Evolutionary conservation across 2,329 filamentous ascomycete species (phyloP).

Genomic region (Pseudogymnoascus sp.): DNA sequence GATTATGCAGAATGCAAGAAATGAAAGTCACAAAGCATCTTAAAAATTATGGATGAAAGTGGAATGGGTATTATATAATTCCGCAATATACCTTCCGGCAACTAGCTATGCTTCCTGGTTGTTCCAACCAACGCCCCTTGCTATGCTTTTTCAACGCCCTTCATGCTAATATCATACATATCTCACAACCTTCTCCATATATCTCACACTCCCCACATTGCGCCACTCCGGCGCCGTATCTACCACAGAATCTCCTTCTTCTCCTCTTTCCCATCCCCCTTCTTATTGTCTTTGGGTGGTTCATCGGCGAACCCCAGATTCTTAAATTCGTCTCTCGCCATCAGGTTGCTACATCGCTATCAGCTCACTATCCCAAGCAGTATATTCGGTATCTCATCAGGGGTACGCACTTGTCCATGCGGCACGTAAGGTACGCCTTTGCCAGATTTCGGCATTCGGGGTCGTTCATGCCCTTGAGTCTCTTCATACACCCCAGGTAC

Average conservation of each 20-base stretch:
- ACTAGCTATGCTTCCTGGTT: neutral
- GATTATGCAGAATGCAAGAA: neutral
- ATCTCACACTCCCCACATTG: neutral
- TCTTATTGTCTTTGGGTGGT: conserved; percentile 24
- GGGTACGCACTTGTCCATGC: conserved; percentile 79
- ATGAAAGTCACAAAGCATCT: neutral
- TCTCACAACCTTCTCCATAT: neutral
- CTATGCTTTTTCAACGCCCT: conserved; percentile 6
- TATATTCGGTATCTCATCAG: neutral
- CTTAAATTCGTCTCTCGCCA: conserved; percentile 92
- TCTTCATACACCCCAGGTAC: conserved; percentile 85
- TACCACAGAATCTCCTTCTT: conserved; percentile 35
- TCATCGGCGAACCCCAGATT: conserved; percentile 69
- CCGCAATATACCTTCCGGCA: neutral
- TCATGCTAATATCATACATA: conserved; percentile 11
- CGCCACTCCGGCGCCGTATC: conserved; percentile 15
- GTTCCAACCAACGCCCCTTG: neutral
- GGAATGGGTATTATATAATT: neutral
- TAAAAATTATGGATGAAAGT: neutral
- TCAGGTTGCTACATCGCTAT: conserved; percentile 63
- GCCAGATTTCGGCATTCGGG: conserved; percentile 77
- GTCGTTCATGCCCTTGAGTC: conserved; percentile 76
- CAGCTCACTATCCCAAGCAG: neutral
- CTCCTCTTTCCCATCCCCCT: conserved; percentile 26
- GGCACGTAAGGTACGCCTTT: conserved; percentile 81